These are phyloP conservation scores for Pyronema domesticum DNA, from an alignment of 495 filamentous ascomycete genomes.

Conservation along the genomic window DNA sequence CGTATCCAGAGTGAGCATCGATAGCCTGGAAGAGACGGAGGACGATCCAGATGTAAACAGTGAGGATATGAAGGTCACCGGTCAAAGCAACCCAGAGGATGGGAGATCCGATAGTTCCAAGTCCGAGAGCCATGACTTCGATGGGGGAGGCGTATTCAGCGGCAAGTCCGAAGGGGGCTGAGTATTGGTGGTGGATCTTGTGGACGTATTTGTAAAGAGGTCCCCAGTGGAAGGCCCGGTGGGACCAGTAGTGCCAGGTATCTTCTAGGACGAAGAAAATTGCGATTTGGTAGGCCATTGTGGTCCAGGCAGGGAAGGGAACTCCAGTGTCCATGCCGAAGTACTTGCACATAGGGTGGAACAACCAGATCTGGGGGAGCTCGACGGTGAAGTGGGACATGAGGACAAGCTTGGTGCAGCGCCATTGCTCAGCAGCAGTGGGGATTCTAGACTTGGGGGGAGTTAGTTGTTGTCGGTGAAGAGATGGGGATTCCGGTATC, in stretches of 20 bases:
- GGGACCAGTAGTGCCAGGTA: slow-evolving; percentile 95
- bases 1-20: slow-evolving; percentile 90
- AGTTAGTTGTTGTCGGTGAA: background rate
- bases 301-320: slow-evolving; percentile 69
- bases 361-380: slow-evolving; percentile 95
- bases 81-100: slow-evolving; percentile 75
- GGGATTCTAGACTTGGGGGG: slow-evolving; percentile 64
- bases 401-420: slow-evolving; percentile 79
- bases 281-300: slow-evolving; percentile 78
- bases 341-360: slow-evolving; percentile 93
- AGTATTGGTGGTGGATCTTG: slow-evolving; percentile 98
- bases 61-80: slow-evolving; percentile 75
- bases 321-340: slow-evolving; percentile 77
- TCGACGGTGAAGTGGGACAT: slow-evolving; percentile 92
- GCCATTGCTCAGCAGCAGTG: slow-evolving; percentile 77
- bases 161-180: slow-evolving; percentile 86
- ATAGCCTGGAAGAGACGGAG: slow-evolving; percentile 92
- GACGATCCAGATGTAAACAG: slow-evolving; percentile 96
- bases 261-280: slow-evolving; percentile 95
- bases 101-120: slow-evolving; percentile 67
- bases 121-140: slow-evolving; percentile 92
- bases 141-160: slow-evolving; percentile 97
- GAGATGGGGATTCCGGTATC: too few relatives aligned
- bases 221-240: slow-evolving; percentile 88
- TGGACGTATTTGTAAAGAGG: slow-evolving; percentile 86